Conservation (phyloP, 257 asterid species). For the Gynochthodes officinalis region DNA sequence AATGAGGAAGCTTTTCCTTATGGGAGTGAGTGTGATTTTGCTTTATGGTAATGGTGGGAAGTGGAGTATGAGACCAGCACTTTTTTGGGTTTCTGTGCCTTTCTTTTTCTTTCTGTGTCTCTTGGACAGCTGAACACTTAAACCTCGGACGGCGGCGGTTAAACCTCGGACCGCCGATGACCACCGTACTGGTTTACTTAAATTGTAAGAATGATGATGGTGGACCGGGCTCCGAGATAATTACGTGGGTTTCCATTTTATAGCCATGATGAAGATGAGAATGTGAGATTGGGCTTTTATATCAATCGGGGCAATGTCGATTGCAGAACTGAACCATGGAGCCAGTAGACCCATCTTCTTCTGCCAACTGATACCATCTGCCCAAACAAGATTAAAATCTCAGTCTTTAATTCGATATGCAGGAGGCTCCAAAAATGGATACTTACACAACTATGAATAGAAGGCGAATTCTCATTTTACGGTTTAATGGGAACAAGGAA, state of each 20-base stretch:
- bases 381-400: not conserved
- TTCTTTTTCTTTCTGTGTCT: not conserved
- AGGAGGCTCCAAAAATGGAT: not conserved
- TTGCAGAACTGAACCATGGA: no score
- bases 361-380: constrained; percentile 99
- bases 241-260: no score
- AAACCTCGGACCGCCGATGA: not conserved
- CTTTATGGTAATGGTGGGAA: constrained; percentile 11
- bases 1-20: not conserved
- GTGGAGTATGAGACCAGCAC: constrained; percentile 7
- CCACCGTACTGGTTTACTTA: no score
- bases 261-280: no score
- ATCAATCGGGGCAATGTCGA: no score
- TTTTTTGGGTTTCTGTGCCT: not conserved
- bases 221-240: no score
- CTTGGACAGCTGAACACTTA: not conserved
- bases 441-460: not conserved
- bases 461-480: not conserved
- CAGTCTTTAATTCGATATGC: constrained; percentile 1
- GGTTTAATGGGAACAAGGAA: not conserved
- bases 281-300: no score
- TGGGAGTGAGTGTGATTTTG: not conserved
- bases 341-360: constrained; percentile 30
- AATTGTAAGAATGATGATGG: no score
- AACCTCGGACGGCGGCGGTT: not conserved